A percentile compares a stretch with the other conserved stretches of the same genome.
phyloP scores from a whole-genome alignment of 768 basidiomycete genomes.

The Auriscalpium microsporum region DNA sequence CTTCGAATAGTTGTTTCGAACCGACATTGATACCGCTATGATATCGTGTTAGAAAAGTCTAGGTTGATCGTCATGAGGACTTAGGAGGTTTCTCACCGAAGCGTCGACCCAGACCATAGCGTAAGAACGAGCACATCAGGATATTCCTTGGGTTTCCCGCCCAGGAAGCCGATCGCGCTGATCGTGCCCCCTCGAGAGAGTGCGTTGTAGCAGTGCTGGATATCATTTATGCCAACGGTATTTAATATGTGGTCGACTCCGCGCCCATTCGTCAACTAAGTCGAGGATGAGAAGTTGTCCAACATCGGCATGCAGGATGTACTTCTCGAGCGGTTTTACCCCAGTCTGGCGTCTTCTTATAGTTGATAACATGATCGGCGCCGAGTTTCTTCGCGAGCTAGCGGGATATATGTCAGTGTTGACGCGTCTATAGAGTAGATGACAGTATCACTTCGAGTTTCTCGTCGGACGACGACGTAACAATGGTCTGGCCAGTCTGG shows the following conservation, averaged over 20 bases:
- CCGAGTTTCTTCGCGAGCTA: constrained; percentile 40
- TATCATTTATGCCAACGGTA: background rate
- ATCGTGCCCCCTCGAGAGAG: background rate
- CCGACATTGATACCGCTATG: constrained; percentile 1
- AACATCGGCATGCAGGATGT: background rate
- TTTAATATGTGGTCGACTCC: constrained; percentile 2
- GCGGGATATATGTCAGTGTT: background rate
- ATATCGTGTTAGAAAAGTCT: no score
- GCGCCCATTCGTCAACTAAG: background rate
- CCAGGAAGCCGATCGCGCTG: constrained; percentile 1
- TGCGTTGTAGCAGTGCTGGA: background rate
- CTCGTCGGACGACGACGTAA: constrained; percentile 61
- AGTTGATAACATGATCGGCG: constrained; percentile 51
- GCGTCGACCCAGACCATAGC: background rate
- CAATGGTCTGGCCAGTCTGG: constrained; percentile 31
- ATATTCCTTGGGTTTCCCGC: background rate
- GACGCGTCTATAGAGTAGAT: no score
- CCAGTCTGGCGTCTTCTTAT: constrained; percentile 50
- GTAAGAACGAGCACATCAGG: background rate
- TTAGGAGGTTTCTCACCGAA: background rate
- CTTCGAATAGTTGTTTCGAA: background rate
- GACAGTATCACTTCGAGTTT: constrained; percentile 34
- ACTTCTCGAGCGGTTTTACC: constrained; percentile 21
- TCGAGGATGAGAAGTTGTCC: background rate
- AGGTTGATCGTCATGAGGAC: background rate